phyloP scores from a whole-genome alignment of 2,329 filamentous ascomycete genomes.

The Gaeumannomyces sp. region DNA sequence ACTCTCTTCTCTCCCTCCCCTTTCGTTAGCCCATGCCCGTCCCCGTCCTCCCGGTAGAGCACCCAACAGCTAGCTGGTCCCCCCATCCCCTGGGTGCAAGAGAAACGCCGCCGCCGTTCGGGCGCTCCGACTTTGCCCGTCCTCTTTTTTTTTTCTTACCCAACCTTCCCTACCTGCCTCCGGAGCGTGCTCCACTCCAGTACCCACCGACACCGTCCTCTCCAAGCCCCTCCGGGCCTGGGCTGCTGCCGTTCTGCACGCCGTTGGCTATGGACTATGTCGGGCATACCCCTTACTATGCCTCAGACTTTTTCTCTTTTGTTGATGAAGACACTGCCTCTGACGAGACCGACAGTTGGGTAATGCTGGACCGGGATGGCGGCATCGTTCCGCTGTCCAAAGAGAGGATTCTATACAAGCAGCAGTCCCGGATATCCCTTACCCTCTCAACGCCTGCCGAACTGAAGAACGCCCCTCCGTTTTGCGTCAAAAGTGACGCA shows the following conservation, averaged over 20 bases:
- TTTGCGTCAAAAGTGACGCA: slow-evolving; percentile 65
- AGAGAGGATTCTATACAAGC: slow-evolving; percentile 76
- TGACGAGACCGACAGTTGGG: slow-evolving; percentile 65
- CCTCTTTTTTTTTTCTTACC: slow-evolving; percentile 9
- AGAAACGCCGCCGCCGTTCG: background rate
- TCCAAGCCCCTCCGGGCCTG: background rate
- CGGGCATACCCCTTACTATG: slow-evolving; percentile 7
- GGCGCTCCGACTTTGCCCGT: slow-evolving; percentile 11
- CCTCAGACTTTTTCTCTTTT: slow-evolving; percentile 16
- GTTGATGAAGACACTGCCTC: slow-evolving; percentile 32
- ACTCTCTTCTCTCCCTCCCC: slow-evolving; percentile 11
- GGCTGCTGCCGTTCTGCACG: slow-evolving; percentile 13
- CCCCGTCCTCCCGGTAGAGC: background rate
- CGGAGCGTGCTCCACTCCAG: slow-evolving; percentile 4
- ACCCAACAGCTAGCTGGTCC: background rate
- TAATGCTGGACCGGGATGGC: slow-evolving; percentile 72
- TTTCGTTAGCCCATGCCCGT: background rate
- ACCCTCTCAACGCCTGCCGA: slow-evolving; percentile 66
- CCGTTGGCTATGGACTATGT: slow-evolving; percentile 8
- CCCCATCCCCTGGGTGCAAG: background rate
- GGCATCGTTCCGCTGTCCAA: slow-evolving; percentile 79
- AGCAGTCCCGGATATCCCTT: slow-evolving; percentile 71
- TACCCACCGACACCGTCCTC: slow-evolving; percentile 7
- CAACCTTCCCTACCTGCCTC: slow-evolving; percentile 12
- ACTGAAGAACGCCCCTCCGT: slow-evolving; percentile 54